Evolutionary conservation across 257 asterid species (phyloP).

Genomic region (Scutellaria galericulata): DNA sequence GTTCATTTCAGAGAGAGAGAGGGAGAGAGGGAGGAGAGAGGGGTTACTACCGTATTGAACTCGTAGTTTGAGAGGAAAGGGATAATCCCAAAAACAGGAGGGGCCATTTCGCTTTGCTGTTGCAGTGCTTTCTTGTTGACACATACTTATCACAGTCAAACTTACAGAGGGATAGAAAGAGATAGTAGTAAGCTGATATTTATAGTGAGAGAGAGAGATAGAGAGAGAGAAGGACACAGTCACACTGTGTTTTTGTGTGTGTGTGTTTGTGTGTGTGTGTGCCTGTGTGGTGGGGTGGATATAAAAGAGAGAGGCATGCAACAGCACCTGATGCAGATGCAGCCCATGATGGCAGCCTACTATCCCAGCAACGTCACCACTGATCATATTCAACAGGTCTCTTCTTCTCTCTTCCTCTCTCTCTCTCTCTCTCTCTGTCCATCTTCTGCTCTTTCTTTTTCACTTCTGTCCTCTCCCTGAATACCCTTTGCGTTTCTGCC

Average conservation of each 20-base stretch:
- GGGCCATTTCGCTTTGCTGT: constrained; percentile 41
- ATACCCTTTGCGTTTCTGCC: constrained; percentile 33
- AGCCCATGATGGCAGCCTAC: constrained; percentile 99
- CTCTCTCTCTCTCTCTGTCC: constrained; percentile 2
- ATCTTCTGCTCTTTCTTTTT: constrained; percentile 37
- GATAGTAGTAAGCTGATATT: constrained; percentile 25
- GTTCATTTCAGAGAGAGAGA: background rate
- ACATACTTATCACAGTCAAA: constrained; percentile 42
- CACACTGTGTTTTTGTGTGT: no score
- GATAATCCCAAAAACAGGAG: constrained; percentile 37
- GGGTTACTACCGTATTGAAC: background rate
- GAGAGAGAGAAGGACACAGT: constrained; percentile 10
- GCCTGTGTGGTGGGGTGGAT: constrained; percentile 48
- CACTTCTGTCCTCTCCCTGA: constrained; percentile 37
- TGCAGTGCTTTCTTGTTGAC: constrained; percentile 42
- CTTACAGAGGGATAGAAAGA: constrained; percentile 42
- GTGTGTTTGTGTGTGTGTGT: constrained; percentile 40
- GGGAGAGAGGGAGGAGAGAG: background rate
- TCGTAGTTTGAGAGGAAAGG: constrained; percentile 10
- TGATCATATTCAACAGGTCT: constrained; percentile 98
- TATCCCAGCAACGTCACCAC: constrained; percentile 95
- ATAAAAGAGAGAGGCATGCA: constrained; percentile 58
- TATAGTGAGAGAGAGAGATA: constrained; percentile 32
- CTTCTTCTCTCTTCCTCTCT: constrained; percentile 7
- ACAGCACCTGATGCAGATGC: constrained; percentile 99